Base-by-base conservation (phyloP, 805 yeast species). In the Metschnikowia reukaufii region DNA sequence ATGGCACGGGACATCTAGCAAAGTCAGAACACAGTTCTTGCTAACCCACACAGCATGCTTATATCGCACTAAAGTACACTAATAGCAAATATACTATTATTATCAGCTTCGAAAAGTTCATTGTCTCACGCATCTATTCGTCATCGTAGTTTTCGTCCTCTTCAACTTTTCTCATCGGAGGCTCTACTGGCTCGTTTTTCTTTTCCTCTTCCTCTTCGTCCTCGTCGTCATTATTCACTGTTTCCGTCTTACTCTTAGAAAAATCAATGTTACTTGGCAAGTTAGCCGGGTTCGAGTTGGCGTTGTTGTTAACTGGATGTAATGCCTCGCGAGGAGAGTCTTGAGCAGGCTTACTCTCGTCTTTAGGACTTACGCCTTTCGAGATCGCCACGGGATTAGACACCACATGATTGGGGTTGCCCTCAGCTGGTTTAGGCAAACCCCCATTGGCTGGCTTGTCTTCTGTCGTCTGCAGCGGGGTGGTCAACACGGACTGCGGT, bases 111-210 rank as follows among this genome's bases (percentile, higher is more conserved):
- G 13, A 23, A 23, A 36, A 17, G 12, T 16, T 38, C 34, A 19
- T 38, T 31, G 16, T 36, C 39, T 27, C 21, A 17, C 44, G 15
- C 21, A 30, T 29, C 52, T 55, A 64, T 43, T 72, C 75, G 42
- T 72, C 77, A 48, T 72, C 77, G 55, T 73, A 73, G 53, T 73
- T 64, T 54, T 72, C 77, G 49, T 73, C 77, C 52, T 73, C 77
- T 34, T 72, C 75, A 21, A 73, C 72, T 40, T 66, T 67, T 49
- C 77, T 62, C 67, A 72, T 59, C 13, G 77, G 77, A 21, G 77
- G 76, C 47, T 72, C 77, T 13, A 65, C 67, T 1, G 65, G 62
- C 43, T 65, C 73, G 6, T 42, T 43, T 16, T 52, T 53, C 36
- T 54, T 54, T 18, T 57, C 60, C 17, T 58, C 64, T n/a, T 64